Evolutionary conservation across 345 rosid species (phyloP), one percentile per base, ranked within the genome.

Genomic region (Dovyalis caffra): DNA sequence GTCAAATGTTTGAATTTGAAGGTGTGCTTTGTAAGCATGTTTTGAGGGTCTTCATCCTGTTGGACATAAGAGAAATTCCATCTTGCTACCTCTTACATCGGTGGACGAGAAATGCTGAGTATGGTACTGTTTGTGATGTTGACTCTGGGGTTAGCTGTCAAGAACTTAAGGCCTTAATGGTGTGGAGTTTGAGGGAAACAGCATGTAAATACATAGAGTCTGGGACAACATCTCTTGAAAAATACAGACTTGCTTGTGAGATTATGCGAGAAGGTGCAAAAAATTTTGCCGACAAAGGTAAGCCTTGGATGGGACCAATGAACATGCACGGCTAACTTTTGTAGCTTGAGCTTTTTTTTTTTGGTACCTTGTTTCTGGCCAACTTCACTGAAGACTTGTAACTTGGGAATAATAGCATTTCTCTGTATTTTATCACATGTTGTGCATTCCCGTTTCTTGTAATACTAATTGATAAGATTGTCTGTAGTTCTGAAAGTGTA

Each of bases 1-100:
- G 98, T 76, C 95, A 86, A 72, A 91, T 92, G 98, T 94, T 94
- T 78, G 98, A 94, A 83, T 90, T 86, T 69, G 92, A 88, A 81
- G 98, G 98, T 21, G 76, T 92, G 40, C 83, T 94, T 25, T 92
- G 98, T 79, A 84, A 97, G 60, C 98, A 94, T 73, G 80, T 87
- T 73, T 79, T 92, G 76, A 91, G 89, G 83, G 89, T 94, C 72
- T 91, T 91, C 80, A 87, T 90, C 62, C 76, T 90, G 70, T 63
- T 94, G 83, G 88, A 87, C 51, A 75, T 92, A 26, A 84, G 86
- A 74, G 98, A 94, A 81, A 76, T 94, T 66, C 98, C 97, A 1
- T 74, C 97, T 51, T 80, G 75, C 26, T 90, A 87, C 80, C 83
- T 94, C 79, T 84, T 94, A 35, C 95, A 88, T 79, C 79, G 98